phyloP scores from a whole-genome alignment of 2,329 filamentous ascomycete species.

The Monosporascus ibericus region DNA sequence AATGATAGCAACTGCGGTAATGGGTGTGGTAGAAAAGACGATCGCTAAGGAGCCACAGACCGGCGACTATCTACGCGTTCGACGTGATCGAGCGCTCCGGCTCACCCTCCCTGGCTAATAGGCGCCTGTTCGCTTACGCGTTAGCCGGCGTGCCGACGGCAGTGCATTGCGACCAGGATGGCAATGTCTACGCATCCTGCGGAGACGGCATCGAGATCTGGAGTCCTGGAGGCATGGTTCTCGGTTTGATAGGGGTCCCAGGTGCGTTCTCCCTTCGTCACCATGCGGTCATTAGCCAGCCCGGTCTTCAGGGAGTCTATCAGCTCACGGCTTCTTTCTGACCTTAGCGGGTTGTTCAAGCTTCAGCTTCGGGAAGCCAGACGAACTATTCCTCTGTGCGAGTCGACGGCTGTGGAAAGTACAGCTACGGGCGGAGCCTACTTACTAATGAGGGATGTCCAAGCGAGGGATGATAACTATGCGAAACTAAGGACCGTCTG shows the following conservation, averaged over 20 bases:
- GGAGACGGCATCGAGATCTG: conserved; percentile 46
- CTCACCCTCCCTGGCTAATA: conserved; percentile 39
- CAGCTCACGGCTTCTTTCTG: neutral
- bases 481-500: neutral
- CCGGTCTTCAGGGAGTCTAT: neutral
- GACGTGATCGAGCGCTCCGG: conserved; percentile 33
- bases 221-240: conserved; percentile 34
- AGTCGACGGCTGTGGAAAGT: conserved; percentile 40
- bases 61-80: conserved; percentile 40
- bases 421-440: conserved; percentile 18
- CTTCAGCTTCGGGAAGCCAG: conserved; percentile 36
- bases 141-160: conserved; percentile 37
- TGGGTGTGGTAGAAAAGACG: neutral
- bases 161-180: conserved; percentile 34
- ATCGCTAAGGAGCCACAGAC: conserved; percentile 9
- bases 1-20: neutral
- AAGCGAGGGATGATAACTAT: too few relatives aligned
- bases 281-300: neutral
- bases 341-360: conserved; percentile 34
- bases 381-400: conserved; percentile 42
- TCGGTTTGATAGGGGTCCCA: conserved; percentile 34
- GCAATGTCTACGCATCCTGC: conserved; percentile 42
- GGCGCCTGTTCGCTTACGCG: conserved; percentile 45
- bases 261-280: conserved; percentile 17
- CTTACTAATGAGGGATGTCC: neutral